Evolutionary conservation across 1,284 basidiomycete species (phyloP), one percentile per base, ranked within the genome.

Genomic region (Coniferiporia sulphurascens): DNA sequence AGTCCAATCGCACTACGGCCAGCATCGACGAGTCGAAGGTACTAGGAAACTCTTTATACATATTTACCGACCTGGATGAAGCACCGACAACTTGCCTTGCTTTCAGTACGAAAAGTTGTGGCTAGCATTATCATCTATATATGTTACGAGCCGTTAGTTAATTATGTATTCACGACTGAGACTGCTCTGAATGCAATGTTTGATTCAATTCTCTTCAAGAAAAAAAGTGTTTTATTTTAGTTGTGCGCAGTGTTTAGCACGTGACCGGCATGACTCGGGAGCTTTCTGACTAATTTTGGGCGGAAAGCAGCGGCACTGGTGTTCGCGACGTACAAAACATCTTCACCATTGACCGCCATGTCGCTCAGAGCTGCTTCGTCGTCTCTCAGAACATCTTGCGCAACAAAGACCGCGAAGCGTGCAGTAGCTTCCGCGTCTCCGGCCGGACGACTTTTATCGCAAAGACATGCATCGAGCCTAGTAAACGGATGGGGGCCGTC

Each of bases 401-500:
- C 53, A 50, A 17, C 52, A 19, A 53, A 48, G 27, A 32, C 15
- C 36, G 55, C 44, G 34, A 48, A 50, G 38, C 44, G 52, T 13
- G 41, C 56, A 3, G 17, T 44, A 3, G 27, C 45, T 17, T 22
- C 15, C n/a, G 21, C 56, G 9, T 21, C 46, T 4, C 10, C 35
- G 21, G n/a, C 46, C 19, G 17, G 17, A 36, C 48, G 21, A 41
- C 10, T 51, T 12, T 27, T 50, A 12, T 35, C 52, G 35, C 36
- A 36, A 15, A 38, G 60, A 22, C 32, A 58, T 55, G 60, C 60
- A 15, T 62, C 60, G 41, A 58, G 56, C 5, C 36, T 58, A 17
- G 52, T 55, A 9, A 55, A 58, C 58, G 60, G 60, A 53, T 56
- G 55, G 55, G 56, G 49, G 15, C 56, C 56, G 19, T 55, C 56